phyloP scores from a whole-genome alignment of 192 early-diverging fungal genomes.

The Piromyces finnis region DNA sequence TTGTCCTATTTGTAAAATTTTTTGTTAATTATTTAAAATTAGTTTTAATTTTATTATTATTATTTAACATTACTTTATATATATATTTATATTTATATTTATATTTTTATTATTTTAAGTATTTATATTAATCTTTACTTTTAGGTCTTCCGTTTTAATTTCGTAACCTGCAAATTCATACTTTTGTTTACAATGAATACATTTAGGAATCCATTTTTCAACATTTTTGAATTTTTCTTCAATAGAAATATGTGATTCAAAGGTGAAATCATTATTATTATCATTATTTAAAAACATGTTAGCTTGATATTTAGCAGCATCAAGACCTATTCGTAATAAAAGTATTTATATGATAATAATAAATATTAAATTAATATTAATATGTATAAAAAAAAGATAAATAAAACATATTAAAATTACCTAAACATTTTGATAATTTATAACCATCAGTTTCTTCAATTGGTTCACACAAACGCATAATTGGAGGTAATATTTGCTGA shows the following conservation, averaged over 20 bases:
- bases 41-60: not conserved
- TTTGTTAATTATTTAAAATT: slow-evolving; percentile 9
- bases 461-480: slow-evolving; percentile 61
- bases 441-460: slow-evolving; percentile 69
- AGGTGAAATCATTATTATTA: slow-evolving; percentile 23
- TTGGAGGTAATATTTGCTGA: slow-evolving; percentile 79
- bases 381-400: too few relatives aligned
- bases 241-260: slow-evolving; percentile 55
- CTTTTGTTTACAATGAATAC: slow-evolving; percentile 31
- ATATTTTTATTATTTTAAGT: too few relatives aligned
- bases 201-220: slow-evolving; percentile 40
- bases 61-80: too few relatives aligned
- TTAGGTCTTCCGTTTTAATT: not conserved
- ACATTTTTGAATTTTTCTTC: slow-evolving; percentile 58
- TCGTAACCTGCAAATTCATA: slow-evolving; percentile 15
- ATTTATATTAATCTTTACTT: too few relatives aligned
- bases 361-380: too few relatives aligned
- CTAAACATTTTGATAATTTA: slow-evolving; percentile 66
- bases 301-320: not conserved
- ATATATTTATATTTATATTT: too few relatives aligned
- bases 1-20: slow-evolving; percentile 10
- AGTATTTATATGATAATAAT: too few relatives aligned
- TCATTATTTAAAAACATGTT: not conserved
- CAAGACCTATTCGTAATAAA: slow-evolving; percentile 7
- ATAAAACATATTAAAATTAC: slow-evolving; percentile 5